phyloP scores from a whole-genome alignment of 2,329 filamentous ascomycete species.

The Penicillium sp. region DNA sequence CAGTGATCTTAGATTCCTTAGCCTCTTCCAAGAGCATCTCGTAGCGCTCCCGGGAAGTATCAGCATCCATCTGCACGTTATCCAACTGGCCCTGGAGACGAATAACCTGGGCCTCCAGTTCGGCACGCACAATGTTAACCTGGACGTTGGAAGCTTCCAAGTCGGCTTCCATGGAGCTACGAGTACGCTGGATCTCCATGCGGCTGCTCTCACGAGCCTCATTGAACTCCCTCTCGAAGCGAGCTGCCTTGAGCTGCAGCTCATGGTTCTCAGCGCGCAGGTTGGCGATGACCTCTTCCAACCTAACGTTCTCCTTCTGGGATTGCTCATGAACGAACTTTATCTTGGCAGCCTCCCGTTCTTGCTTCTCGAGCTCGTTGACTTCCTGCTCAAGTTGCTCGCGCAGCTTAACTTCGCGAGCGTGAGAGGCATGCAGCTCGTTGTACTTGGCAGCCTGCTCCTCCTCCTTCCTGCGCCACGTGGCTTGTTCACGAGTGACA shows the following conservation, averaged over 20 bases:
- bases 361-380: slow-evolving; percentile 59
- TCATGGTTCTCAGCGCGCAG: slow-evolving; percentile 57
- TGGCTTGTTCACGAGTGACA: slow-evolving; percentile 74
- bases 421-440: slow-evolving; percentile 52
- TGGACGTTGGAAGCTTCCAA: slow-evolving; percentile 79
- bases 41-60: slow-evolving; percentile 72
- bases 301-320: slow-evolving; percentile 56
- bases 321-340: slow-evolving; percentile 70
- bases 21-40: slow-evolving; percentile 82
- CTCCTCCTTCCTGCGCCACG: slow-evolving; percentile 64
- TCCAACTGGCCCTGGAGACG: slow-evolving; percentile 71
- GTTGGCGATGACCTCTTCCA: slow-evolving; percentile 53
- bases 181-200: slow-evolving; percentile 74
- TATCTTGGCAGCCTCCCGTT: slow-evolving; percentile 70
- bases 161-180: slow-evolving; percentile 72
- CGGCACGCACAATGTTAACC: slow-evolving; percentile 73
- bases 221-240: slow-evolving; percentile 74
- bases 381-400: slow-evolving; percentile 58
- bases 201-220: slow-evolving; percentile 75
- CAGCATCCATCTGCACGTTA: slow-evolving; percentile 68
- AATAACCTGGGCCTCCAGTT: slow-evolving; percentile 72
- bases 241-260: slow-evolving; percentile 62
- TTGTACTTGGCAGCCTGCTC: slow-evolving; percentile 53
- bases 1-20: slow-evolving; percentile 60
- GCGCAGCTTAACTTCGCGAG: slow-evolving; percentile 63